Evolutionary conservation across 768 basidiomycete genomes (phyloP), one percentile per base, ranked within the genome.

Genomic region (Grammothele lineata): DNA sequence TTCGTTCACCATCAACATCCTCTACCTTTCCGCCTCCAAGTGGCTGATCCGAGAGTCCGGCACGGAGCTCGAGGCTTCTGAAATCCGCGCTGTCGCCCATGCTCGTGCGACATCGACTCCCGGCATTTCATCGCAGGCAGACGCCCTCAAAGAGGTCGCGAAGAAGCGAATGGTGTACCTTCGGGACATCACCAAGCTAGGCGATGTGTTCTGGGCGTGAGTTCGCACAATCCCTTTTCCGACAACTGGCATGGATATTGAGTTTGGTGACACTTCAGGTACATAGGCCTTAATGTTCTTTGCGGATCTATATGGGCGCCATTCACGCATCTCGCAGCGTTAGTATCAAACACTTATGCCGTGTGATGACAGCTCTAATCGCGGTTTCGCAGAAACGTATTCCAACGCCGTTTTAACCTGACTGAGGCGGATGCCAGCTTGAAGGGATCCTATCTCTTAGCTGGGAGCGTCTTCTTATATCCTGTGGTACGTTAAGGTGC

Each of bases 231-330:
- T 37, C 47, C 10, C 21, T 10, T 37, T 34, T 22, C 9, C 35
- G 14, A 44, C 22, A 24, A 30, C 14, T 30, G 14, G 14, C 27
- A 30, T n/a, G 27, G 27, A 30, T 7, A 30, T 30, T 30, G 14
- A n/a, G n/a, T n/a, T n/a, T n/a, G n/a, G n/a, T n/a, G n/a, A n/a
- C n/a, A n/a, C n/a, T n/a, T 30, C 53, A 86, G 84, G 14, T 89
- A 89, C 61, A 80, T 89, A 47, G 81, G 74, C 2, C 57, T 87
- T n/a, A 90, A 90, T 51, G 62, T 89, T 11, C 66, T 89, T 14
- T 91, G 84, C 50, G 87, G 87, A 15, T 70, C 79, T 50, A 78
- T 88, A 27, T 90, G 87, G 87, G 69, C 78, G 3, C 88, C 87
- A 3, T 88, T 87, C 60, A 79, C 78, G 10, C 86, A 89, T 58